Base-by-base conservation (phyloP, 352 stramenopile genomes). In the Globisporangium alternatum region DNA sequence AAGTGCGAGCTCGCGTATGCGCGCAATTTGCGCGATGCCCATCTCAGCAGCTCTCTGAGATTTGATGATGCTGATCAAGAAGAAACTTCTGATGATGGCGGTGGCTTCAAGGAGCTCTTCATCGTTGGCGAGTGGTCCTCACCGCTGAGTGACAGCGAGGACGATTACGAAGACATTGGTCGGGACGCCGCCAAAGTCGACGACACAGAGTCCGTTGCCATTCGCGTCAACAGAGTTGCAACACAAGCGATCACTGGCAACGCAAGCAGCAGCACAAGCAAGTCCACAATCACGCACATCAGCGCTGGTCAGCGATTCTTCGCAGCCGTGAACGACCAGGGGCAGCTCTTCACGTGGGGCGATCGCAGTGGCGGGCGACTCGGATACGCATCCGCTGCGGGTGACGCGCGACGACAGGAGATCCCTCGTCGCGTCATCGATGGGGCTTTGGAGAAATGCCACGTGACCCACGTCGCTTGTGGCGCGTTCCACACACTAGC, bases 401-500 rank as follows among this genome's bases (percentile, higher is more conserved):
- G 82, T 43, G 69, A 83, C 22, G 63, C 72, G 5, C 70, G 82
- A 49, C 74, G 75, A 25, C 72, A 87, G 1, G 68, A 66, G 12
- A 39, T 56, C 8, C 83, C 83, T 28, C 74, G 75, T 2, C 64
- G 62, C 39, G 77, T 91, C 6, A 33, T 57, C 9, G 43, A 19
- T 21, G 43, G 43, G 0, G 66, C 67, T 5, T 56, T 90, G 12
- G 10, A 70, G 9, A 55, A 77, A 28, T 64, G 71, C 19, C 79
- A 71, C 3, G 68, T 93, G 28, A 67, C 76, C 35, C 70, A 88
- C 48, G 78, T 93, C 4, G 62, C 85, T 2, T 93, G 85, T 28
- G 85, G 85, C 41, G 77, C 74, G 12, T 93, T 90, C 55, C 85
- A 93, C 47, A 77, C 81, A 3, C 69, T 93, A 1, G 77, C 72